Evolutionary conservation across 768 basidiomycete species (phyloP).

Genomic region (Pulveroboletus frians): DNA sequence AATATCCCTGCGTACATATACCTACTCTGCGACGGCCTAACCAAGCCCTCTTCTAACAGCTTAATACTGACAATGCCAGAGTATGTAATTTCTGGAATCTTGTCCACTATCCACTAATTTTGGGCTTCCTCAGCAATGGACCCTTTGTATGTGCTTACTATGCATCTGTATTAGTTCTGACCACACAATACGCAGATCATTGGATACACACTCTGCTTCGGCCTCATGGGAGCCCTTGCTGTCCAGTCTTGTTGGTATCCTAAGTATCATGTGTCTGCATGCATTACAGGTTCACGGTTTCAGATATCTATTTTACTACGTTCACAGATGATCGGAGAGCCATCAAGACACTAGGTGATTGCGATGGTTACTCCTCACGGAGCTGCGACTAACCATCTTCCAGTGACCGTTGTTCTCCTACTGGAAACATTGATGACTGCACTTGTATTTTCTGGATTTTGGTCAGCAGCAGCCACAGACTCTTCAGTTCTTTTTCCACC

Average conservation of each 20-base stretch:
- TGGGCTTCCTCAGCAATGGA: neutral
- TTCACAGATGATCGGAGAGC: constrained; percentile 12
- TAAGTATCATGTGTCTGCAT: neutral
- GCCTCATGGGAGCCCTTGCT: constrained; percentile 11
- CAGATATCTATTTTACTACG: constrained; percentile 19
- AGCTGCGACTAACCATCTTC: neutral
- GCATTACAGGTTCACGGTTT: neutral
- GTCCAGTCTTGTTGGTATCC: constrained; percentile 14
- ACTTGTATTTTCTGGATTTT: constrained; percentile 12
- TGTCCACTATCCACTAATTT: too few relatives aligned
- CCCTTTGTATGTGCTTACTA: constrained; percentile 8
- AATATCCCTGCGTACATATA: neutral
- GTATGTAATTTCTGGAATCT: neutral
- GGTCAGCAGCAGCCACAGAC: neutral
- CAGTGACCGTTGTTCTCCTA: constrained; percentile 11
- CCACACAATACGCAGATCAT: constrained; percentile 1
- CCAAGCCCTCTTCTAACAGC: neutral
- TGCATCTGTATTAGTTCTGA: neutral
- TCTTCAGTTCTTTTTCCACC: too few relatives aligned
- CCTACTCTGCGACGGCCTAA: neutral
- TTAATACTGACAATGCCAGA: neutral
- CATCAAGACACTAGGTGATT: constrained; percentile 15
- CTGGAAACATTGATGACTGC: constrained; percentile 16
- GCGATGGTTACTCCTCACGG: fast-evolving
- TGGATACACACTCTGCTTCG: constrained; percentile 14